Evolutionary conservation across 1,139 yeast genomes (phyloP).

Genomic region (Yamadazyma spencermartinsiae): DNA sequence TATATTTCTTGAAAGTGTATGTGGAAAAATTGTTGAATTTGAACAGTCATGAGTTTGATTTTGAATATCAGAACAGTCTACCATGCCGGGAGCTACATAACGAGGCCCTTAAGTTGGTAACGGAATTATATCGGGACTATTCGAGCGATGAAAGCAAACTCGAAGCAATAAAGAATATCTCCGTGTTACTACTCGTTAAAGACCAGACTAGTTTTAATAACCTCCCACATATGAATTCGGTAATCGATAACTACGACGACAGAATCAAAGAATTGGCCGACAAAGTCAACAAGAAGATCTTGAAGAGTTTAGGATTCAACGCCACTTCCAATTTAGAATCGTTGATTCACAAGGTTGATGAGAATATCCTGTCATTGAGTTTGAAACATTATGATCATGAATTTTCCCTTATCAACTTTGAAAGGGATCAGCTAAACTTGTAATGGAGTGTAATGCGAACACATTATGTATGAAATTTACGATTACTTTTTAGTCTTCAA

Average conservation of each 20-base stretch:
- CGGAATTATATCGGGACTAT: constrained; percentile 36
- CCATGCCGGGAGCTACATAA: constrained; percentile 15
- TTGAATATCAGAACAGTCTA: constrained; percentile 14
- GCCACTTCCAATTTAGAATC: constrained; percentile 33
- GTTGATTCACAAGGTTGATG: constrained; percentile 33
- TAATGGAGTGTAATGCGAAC: not conserved
- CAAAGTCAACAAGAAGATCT: constrained; percentile 30
- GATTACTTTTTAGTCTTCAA: constrained; percentile 5
- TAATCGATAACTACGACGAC: constrained; percentile 24
- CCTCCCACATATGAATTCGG: constrained; percentile 23
- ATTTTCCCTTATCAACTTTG: constrained; percentile 41
- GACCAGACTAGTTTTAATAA: constrained; percentile 21
- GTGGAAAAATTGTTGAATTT: constrained; percentile 21
- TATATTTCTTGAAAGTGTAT: constrained; percentile 27
- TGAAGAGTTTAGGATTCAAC: constrained; percentile 27
- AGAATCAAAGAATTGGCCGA: constrained; percentile 21
- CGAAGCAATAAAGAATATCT: constrained; percentile 24
- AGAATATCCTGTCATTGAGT: constrained; percentile 33
- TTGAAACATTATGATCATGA: constrained; percentile 32
- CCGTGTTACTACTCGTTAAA: constrained; percentile 31
- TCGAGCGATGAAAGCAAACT: constrained; percentile 13
- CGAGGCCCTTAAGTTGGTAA: constrained; percentile 42
- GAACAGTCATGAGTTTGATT: constrained; percentile 19
- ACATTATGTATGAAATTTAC: constrained; percentile 3
- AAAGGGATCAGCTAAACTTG: constrained; percentile 36